Evolutionary conservation across 352 stramenopile genomes (phyloP), one percentile per base, ranked within the genome.

Genomic region (Phytophthora pini): DNA sequence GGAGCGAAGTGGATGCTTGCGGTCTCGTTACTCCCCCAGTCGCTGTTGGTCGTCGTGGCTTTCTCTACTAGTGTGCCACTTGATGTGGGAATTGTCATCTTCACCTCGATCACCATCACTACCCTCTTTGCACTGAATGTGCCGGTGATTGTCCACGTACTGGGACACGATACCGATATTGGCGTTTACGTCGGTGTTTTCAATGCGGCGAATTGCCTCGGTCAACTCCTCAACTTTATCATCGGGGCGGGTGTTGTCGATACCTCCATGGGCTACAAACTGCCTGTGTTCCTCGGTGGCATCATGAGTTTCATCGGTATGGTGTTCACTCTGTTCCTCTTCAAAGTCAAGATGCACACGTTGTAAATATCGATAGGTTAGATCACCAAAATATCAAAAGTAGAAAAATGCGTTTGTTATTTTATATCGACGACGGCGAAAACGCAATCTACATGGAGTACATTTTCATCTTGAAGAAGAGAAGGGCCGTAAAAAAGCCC

Each of bases 391-490:
- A 43, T 2, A 34, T 36, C 8, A 36, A 9, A 13, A 36, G 31
- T 11, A 27, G 24, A 29, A 31, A 44, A 51, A 61, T 45, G 46
- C 32, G 12, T 61, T 36, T 60, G 29, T 7, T 51, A 45, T 43
- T 36, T 51, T 52, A 55, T 41, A 48, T 36, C 31, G 31, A 36
- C 31, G 31, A 36, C 17, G 17, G 17, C 17, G 17, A 17, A 17
- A 17, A 17, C 17, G 17, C 17, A 17, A 17, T 17, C 61, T 80
- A 92, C 76, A 92, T 77, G 31, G 79, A 87, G 57, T 89, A 69
- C 80, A 89, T 88, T 47, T 89, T 80, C 67, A 92, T 72, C 26
- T 74, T 74, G 65, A 89, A 80, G 63, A 82, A 88, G 49, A 76
- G 54, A 1, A 84, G 8, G n/a, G 70, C 68, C 17, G 82, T 69